A percentile compares a stretch with the other conserved stretches of the same genome.
Evolutionary conservation across 2,329 filamentous ascomycete species (phyloP).

Genomic region (Ceratocystis variospora): DNA sequence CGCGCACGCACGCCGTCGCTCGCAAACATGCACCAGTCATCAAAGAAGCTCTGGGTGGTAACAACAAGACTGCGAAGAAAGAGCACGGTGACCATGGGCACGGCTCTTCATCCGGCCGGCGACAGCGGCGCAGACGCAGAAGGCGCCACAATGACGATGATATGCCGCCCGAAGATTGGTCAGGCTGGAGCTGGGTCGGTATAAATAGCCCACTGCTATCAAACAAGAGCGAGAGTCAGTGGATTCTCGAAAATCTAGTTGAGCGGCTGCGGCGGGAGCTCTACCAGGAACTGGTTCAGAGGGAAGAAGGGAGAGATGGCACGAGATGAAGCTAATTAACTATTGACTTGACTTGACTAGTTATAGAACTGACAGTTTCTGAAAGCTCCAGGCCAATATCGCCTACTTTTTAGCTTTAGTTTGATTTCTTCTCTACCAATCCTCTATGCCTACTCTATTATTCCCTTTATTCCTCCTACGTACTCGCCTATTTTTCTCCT

Average conservation of each 20-base stretch:
- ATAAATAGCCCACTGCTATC: constrained; percentile 56
- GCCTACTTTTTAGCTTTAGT: not conserved
- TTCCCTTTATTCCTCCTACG: not conserved
- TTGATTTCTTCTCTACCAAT: not conserved
- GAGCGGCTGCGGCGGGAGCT: constrained; percentile 43
- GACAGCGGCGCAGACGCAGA: not conserved
- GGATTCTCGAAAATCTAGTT: constrained; percentile 54
- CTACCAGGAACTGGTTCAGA: constrained; percentile 25
- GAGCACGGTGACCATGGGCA: constrained; percentile 7
- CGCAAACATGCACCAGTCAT: not conserved
- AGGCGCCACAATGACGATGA: constrained; percentile 5
- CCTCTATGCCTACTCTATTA: not conserved
- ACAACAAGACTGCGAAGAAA: not conserved
- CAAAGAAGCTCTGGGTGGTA: not conserved
- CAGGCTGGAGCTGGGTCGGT: constrained; percentile 44
- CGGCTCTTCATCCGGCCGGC: not conserved
- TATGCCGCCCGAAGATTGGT: constrained; percentile 9
- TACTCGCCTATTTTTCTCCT: not conserved
- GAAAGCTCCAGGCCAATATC: not conserved
- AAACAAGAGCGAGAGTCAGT: constrained; percentile 53
- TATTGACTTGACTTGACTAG: not conserved
- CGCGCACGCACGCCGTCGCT: constrained; percentile 36
- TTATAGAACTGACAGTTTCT: not conserved
- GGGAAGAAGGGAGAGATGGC: constrained; percentile 13
- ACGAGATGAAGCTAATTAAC: too few species aligned